Percentiles rank a stretch among this genome's conserved stretches.
Conservation (phyloP, 306 rosid species). For the Dalbergia oliveri region DNA sequence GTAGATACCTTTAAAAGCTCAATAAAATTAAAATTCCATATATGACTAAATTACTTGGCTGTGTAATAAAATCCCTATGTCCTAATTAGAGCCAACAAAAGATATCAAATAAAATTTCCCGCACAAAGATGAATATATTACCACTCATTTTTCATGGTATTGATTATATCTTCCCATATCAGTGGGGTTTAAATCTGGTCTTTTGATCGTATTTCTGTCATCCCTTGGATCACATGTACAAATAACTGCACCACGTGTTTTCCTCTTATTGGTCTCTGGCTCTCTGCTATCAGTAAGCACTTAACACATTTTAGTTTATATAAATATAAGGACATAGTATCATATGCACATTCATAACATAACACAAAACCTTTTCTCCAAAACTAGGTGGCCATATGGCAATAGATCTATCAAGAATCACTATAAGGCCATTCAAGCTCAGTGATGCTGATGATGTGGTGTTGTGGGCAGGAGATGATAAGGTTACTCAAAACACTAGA, state of each 20-base stretch:
- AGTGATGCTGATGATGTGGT: conserved; percentile 56
- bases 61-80: too few relatives aligned
- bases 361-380: background rate
- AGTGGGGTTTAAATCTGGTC: background rate
- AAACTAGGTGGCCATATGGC: conserved; percentile 23
- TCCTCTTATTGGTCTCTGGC: background rate
- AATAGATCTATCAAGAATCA: conserved; percentile 41
- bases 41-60: too few relatives aligned
- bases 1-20: too few relatives aligned
- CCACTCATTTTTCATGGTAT: background rate
- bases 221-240: background rate
- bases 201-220: too few relatives aligned
- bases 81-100: too few relatives aligned
- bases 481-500: conserved; percentile 39
- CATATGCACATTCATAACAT: too few relatives aligned
- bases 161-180: background rate
- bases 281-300: too few relatives aligned
- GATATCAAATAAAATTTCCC: too few relatives aligned
- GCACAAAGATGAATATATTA: too few relatives aligned
- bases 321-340: too few relatives aligned
- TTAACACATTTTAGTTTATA: too few relatives aligned
- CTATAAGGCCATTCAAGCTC: conserved; percentile 54
- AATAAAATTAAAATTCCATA: too few relatives aligned
- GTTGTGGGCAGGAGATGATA: conserved; percentile 58
- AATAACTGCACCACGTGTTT: background rate